These are phyloP conservation scores for Aspergillus sp. DNA, from an alignment of 2,329 filamentous ascomycete genomes.

Conservation along the genomic window DNA sequence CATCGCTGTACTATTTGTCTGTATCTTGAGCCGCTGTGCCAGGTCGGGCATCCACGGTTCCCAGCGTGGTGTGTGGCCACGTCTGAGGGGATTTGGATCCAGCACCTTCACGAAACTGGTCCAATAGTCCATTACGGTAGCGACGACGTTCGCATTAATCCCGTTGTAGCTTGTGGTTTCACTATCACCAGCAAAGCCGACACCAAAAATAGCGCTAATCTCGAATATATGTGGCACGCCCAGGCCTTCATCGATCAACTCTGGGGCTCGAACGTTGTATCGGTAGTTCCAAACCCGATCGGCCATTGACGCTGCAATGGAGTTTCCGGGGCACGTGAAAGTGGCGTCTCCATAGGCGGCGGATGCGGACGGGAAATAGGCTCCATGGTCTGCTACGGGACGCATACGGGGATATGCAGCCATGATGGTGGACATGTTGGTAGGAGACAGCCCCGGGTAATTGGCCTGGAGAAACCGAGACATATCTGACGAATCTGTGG, in stretches of 20 bases:
- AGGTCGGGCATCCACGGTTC: neutral
- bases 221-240: conserved; percentile 40
- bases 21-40: neutral
- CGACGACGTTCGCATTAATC: conserved; percentile 36
- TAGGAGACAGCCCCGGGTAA: neutral
- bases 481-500: neutral
- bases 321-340: conserved; percentile 47
- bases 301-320: conserved; percentile 39
- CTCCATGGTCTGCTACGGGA: neutral
- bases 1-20: neutral
- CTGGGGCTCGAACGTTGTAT: conserved; percentile 47
- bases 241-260: conserved; percentile 36
- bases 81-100: conserved; percentile 31
- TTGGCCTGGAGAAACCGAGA: neutral
- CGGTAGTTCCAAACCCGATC: conserved; percentile 49
- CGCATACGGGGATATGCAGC: neutral
- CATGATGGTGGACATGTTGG: neutral
- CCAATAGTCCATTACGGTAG: conserved; percentile 45
- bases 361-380: neutral
- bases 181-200: conserved; percentile 11
- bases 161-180: conserved; percentile 28
- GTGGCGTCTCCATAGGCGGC: conserved; percentile 49
- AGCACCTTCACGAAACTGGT: conserved; percentile 48
- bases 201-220: conserved; percentile 26
- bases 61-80: neutral